Conservation (phyloP, 495 filamentous ascomycete species). For the Neurospora tetraspora region DNA sequence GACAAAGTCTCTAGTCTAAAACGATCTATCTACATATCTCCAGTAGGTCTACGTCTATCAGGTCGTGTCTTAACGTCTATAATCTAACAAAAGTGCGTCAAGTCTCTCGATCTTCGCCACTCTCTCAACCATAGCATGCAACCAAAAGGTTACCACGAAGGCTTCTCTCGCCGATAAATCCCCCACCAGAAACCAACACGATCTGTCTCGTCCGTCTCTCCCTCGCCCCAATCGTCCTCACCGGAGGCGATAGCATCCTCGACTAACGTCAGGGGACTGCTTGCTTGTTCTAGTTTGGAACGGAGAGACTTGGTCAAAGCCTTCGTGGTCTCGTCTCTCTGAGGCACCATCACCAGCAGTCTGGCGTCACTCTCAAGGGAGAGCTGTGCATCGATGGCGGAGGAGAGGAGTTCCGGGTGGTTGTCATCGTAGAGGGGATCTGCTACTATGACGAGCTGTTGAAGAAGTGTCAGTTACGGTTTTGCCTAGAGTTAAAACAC, state of each 20-base stretch:
- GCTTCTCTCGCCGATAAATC: slow-evolving; percentile 23
- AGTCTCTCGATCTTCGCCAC: background rate
- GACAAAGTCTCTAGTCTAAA: background rate
- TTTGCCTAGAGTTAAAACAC: background rate
- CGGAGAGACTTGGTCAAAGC: slow-evolving; percentile 20
- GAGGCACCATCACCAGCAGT: slow-evolving; percentile 35
- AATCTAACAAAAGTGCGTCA: background rate
- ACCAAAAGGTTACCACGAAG: background rate
- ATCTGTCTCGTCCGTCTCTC: slow-evolving; percentile 23
- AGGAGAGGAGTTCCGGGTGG: slow-evolving; percentile 33
- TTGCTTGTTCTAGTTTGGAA: slow-evolving; percentile 11
- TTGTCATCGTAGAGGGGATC: slow-evolving; percentile 40
- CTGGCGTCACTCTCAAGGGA: slow-evolving; percentile 23
- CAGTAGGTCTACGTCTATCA: background rate
- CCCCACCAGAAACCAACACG: slow-evolving; percentile 38
- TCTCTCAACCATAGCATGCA: background rate
- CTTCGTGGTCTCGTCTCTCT: slow-evolving; percentile 31
- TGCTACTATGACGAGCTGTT: slow-evolving; percentile 34
- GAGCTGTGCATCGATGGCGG: slow-evolving; percentile 31
- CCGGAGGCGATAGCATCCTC: slow-evolving; percentile 28
- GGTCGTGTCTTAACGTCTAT: background rate
- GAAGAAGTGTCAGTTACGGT: background rate
- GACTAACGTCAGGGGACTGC: slow-evolving; percentile 17
- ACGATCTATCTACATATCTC: background rate
- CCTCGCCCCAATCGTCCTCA: slow-evolving; percentile 38